A percentile compares a stretch with the other conserved stretches of the same genome.
These are phyloP conservation scores for Erythrophleum ivorense DNA, from an alignment of 331 rosid species.

Conservation along the genomic window DNA sequence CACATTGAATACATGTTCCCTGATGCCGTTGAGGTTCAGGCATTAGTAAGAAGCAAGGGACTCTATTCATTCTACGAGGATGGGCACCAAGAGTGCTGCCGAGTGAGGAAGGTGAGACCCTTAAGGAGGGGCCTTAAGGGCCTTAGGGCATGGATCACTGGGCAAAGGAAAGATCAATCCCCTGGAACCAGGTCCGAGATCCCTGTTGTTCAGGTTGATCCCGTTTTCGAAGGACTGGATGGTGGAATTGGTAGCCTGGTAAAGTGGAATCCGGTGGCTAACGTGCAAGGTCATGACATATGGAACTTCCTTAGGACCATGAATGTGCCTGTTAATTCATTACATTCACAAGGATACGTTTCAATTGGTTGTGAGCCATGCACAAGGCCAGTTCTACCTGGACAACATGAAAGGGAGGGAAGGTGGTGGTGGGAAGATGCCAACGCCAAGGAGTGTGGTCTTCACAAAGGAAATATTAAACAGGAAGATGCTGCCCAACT, in stretches of 20 bases:
- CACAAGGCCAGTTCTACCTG: conserved; percentile 95
- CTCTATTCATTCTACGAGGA: conserved; percentile 96
- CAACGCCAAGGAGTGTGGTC: conserved; percentile 98
- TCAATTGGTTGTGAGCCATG: conserved; percentile 99
- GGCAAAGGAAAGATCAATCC: conserved; percentile 97
- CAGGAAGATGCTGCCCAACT: conserved; percentile 56
- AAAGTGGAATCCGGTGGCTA: conserved; percentile 98
- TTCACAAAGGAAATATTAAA: conserved; percentile 91
- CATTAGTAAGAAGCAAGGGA: conserved; percentile 84
- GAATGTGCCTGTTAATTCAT: conserved; percentile 93
- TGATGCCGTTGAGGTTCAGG: conserved; percentile 96
- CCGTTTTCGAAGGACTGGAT: conserved; percentile 88
- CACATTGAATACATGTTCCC: conserved; percentile 96
- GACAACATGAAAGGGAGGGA: conserved; percentile 98
- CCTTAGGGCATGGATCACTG: conserved; percentile 90
- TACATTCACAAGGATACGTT: conserved; percentile 87
- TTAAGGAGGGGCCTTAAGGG: conserved; percentile 93
- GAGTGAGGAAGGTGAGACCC: conserved; percentile 94
- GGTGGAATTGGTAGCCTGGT: conserved; percentile 90
- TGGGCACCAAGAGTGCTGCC: conserved; percentile 99
- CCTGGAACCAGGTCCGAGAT: conserved; percentile 96
- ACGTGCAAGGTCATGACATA: conserved; percentile 69
- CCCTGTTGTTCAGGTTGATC: conserved; percentile 95
- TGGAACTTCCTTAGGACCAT: conserved; percentile 93
- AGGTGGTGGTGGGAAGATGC: conserved; percentile 99